phyloP scores from a whole-genome alignment of 164 flowering plant genomes.

The Kalanchoe fedtschenkoi region DNA sequence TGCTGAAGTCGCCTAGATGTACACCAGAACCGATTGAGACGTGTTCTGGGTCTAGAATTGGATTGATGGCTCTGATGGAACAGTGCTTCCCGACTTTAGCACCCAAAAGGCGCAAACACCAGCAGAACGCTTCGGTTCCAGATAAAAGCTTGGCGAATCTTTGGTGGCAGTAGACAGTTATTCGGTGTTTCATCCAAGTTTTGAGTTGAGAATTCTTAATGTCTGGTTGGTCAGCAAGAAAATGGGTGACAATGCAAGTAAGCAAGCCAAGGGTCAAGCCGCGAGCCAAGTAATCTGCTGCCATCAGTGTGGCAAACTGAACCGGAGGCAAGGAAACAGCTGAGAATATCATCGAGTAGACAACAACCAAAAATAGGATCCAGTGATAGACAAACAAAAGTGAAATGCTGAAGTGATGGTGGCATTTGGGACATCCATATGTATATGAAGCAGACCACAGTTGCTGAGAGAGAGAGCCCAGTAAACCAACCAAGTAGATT shows the following conservation, averaged over 20 bases:
- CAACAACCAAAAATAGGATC: constrained; percentile 43
- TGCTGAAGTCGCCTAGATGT: constrained; percentile 70
- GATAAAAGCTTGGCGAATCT: constrained; percentile 55
- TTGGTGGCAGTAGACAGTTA: constrained; percentile 45
- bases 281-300: constrained; percentile 38
- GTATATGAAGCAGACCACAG: constrained; percentile 37
- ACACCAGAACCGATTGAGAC: constrained; percentile 48
- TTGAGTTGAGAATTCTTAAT: constrained; percentile 19
- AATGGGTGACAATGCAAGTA: constrained; percentile 20
- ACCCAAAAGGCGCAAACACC: constrained; percentile 49
- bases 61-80: constrained; percentile 70
- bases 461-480: constrained; percentile 54
- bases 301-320: constrained; percentile 29
- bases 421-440: constrained; percentile 20
- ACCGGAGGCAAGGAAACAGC: constrained; percentile 20
- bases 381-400: constrained; percentile 58
- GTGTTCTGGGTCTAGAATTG: constrained; percentile 41
- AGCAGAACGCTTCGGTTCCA: constrained; percentile 75
- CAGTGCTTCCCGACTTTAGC: constrained; percentile 56
- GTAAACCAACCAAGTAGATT: constrained; percentile 49
- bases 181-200: constrained; percentile 43
- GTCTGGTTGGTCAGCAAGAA: constrained; percentile 23
- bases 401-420: constrained; percentile 27
- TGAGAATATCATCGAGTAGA: constrained; percentile 30
- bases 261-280: constrained; percentile 45